Evolutionary conservation across 1,139 yeast genomes (phyloP).

Genomic region (Saccharomycopsis crataegensis): DNA sequence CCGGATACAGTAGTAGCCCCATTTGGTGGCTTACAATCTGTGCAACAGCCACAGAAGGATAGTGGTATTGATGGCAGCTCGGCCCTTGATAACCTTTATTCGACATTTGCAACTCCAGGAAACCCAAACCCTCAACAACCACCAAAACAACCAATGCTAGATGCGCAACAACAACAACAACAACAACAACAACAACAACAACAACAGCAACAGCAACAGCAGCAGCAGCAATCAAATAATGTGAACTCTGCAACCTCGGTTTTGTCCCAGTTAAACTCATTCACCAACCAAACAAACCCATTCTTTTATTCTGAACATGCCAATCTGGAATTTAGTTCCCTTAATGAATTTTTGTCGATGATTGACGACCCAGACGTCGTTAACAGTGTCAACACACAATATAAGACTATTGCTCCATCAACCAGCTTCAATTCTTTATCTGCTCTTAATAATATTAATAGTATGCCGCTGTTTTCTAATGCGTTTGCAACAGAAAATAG

Average conservation of each 20-base stretch:
- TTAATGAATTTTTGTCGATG: conserved; percentile 85
- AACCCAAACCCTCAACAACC: not conserved
- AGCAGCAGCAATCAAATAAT: conserved; percentile 3
- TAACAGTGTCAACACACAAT: conserved; percentile 19
- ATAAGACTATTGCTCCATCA: not conserved
- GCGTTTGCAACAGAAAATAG: no score
- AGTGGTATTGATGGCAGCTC: not conserved
- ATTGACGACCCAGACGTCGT: conserved; percentile 66
- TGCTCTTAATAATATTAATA: not conserved
- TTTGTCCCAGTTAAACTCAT: conserved; percentile 17
- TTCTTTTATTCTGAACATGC: conserved; percentile 87
- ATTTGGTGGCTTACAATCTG: no score
- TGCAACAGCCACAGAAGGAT: no score
- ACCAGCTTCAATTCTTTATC: conserved; percentile 1
- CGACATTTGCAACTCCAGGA: not conserved
- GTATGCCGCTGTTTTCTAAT: no score
- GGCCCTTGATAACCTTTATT: not conserved
- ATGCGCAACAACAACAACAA: conserved; percentile 25
- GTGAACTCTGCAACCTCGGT: conserved; percentile 2
- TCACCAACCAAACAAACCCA: conserved; percentile 31
- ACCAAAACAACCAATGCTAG: not conserved
- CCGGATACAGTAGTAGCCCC: not conserved
- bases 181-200: conserved; percentile 11
- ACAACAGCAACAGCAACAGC: conserved; percentile 8
- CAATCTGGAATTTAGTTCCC: conserved; percentile 84